Conservation (phyloP, 805 yeast genomes). For the Candida caryicola region DNA sequence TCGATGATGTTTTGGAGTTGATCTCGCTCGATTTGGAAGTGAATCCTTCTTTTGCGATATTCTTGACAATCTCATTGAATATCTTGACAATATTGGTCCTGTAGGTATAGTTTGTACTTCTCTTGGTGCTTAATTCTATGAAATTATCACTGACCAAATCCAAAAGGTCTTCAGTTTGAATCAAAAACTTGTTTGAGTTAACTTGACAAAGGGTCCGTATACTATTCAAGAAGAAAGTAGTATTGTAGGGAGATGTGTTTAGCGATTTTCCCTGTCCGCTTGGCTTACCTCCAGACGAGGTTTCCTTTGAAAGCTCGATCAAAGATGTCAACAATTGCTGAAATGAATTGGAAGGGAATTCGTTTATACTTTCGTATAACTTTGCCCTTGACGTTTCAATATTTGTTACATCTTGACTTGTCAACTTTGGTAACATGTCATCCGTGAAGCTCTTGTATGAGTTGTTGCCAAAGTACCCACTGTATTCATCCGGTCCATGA, state of each 20-base stretch:
- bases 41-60: conserved; percentile 43
- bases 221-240: conserved; percentile 51
- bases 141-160: conserved; percentile 43
- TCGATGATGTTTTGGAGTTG: conserved; percentile 37
- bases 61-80: conserved; percentile 49
- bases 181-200: conserved; percentile 51
- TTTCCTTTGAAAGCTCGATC: conserved; percentile 38
- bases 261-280: conserved; percentile 4
- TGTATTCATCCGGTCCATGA: conserved; percentile 50
- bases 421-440: conserved; percentile 30
- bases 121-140: conserved; percentile 42
- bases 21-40: conserved; percentile 16
- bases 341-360: conserved; percentile 53
- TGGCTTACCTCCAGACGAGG: conserved; percentile 1
- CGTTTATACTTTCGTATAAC: conserved; percentile 58
- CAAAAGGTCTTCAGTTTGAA: conserved; percentile 48
- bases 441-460: conserved; percentile 18
- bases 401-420: conserved; percentile 45
- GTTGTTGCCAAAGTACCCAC: conserved; percentile 33
- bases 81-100: conserved; percentile 49
- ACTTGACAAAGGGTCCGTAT: conserved; percentile 51
- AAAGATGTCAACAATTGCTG: conserved; percentile 46
- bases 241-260: conserved; percentile 50
- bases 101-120: conserved; percentile 38
- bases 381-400: conserved; percentile 59